Evolutionary conservation across 495 filamentous ascomycete species (phyloP), one percentile per base, ranked within the genome.

Genomic region (Platismatia glauca): DNA sequence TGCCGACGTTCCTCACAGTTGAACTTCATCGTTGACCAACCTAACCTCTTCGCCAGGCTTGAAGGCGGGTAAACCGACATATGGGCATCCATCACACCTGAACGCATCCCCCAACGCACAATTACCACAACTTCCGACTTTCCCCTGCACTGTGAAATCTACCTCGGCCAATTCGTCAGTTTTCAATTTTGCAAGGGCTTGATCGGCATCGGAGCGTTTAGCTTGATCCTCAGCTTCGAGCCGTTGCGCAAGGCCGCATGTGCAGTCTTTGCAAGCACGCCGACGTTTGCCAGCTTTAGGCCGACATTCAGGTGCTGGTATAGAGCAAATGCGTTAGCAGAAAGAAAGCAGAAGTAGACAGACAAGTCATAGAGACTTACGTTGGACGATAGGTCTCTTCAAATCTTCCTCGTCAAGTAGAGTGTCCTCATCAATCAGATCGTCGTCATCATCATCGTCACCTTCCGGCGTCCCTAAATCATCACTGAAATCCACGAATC

Each of bases 211-310:
- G 8, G 75, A 73, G 29, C 70, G 67, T 44, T 74, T 74, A 2
- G 75, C 71, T 12, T 70, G 64, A 24, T 78, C 71, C 55, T 73
- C 71, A 20, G 73, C 73, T 61, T 76, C 72, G 15, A 72, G 61
- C 5, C 67, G 69, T 41, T 75, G 70, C 15, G 75, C 70, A 6
- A 98, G 81, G 44, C 95, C 94, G 70, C 94, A 98, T 7, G 90
- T 95, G 78, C 94, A 98, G 77, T 98, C 94, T 76, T 97, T 97
- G 79, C 94, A 98, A 61, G 94, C 91, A 59, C 91, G 84, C 63
- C 92, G 85, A 67, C 91, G 86, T 77, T 94, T 93, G 61, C 89
- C 89, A 35, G 84, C 77, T 76, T 88, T 85, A 41, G 93, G 92
- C 48, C 81, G 79, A 70, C 93, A 97, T 74, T 95, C 89, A 24